Percentiles rank a stretch among this genome's conserved stretches.
Evolutionary conservation across 2,329 filamentous ascomycete species (phyloP).

Genomic region (Neofusicoccum umdonicola): DNA sequence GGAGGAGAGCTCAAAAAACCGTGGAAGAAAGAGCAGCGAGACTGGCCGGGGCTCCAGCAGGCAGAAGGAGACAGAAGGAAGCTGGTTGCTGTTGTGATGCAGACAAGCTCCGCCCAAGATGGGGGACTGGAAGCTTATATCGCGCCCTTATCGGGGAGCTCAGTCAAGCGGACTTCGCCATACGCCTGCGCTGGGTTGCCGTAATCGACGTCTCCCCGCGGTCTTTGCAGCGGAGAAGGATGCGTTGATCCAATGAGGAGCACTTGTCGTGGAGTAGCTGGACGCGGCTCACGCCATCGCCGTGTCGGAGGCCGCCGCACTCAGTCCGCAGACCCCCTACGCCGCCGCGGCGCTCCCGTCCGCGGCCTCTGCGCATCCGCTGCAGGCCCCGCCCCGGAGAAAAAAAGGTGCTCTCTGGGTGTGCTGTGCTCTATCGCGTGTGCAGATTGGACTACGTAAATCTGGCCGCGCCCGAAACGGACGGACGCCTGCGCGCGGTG

Average conservation of each 20-base stretch:
- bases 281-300: conserved; percentile 17
- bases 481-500: not conserved
- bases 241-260: conserved; percentile 6
- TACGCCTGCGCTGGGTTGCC: conserved; percentile 8
- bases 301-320: conserved; percentile 18
- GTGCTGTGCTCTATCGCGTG: not conserved
- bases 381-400: not conserved
- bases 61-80: not conserved
- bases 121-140: conserved; percentile 10
- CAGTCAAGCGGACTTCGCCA: conserved; percentile 16
- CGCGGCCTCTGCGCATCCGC: conserved; percentile 25
- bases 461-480: not conserved
- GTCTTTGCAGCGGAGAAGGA: conserved; percentile 1
- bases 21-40: not conserved
- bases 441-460: not conserved
- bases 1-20: no score
- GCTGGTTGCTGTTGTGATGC: not conserved
- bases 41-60: not conserved
- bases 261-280: conserved; percentile 11
- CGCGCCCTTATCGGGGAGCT: conserved; percentile 10
- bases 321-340: conserved; percentile 15
- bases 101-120: not conserved
- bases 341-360: conserved; percentile 23
- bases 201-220: conserved; percentile 7
- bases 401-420: not conserved